phyloP scores from a whole-genome alignment of 129 eudicot species.

The Cynara cardunculus region DNA sequence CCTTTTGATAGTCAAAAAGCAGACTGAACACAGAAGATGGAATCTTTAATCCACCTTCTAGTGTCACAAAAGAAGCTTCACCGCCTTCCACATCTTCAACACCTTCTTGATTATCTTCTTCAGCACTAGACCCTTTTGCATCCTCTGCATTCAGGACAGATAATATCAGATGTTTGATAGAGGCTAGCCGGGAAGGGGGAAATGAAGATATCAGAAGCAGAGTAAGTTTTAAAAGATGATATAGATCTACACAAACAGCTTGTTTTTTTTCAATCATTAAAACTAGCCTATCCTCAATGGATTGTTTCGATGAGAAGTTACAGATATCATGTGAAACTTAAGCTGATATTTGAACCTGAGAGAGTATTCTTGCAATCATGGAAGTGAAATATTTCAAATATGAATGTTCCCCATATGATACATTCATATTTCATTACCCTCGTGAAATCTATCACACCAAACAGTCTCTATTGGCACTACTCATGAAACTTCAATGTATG shows the following conservation, averaged over 20 bases:
- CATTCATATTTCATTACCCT: no score
- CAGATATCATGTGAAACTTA: no score
- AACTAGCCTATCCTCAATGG: no score
- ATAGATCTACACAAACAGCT: not conserved
- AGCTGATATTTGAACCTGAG: no score
- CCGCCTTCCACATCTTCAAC: slow-evolving; percentile 43
- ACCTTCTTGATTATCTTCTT: slow-evolving; percentile 52
- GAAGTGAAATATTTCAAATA: no score
- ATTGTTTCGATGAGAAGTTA: no score
- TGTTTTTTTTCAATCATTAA: not conserved
- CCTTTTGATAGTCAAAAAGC: slow-evolving; percentile 92
- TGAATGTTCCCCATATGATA: no score
- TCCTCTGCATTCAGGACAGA: slow-evolving; percentile 38
- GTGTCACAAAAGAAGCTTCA: slow-evolving; percentile 63
- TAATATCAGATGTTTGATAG: not conserved
- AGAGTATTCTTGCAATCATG: no score
- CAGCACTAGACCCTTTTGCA: slow-evolving; percentile 38
- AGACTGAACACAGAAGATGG: slow-evolving; percentile 63
- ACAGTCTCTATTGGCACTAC: no score
- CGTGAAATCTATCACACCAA: no score
- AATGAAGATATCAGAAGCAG: not conserved
- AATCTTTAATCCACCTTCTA: slow-evolving; percentile 89
- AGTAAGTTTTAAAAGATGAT: not conserved
- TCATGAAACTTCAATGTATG: no score
- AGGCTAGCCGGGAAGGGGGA: not conserved